Conservation (phyloP, 2,329 filamentous ascomycete species). For the Penicillium sp. region DNA sequence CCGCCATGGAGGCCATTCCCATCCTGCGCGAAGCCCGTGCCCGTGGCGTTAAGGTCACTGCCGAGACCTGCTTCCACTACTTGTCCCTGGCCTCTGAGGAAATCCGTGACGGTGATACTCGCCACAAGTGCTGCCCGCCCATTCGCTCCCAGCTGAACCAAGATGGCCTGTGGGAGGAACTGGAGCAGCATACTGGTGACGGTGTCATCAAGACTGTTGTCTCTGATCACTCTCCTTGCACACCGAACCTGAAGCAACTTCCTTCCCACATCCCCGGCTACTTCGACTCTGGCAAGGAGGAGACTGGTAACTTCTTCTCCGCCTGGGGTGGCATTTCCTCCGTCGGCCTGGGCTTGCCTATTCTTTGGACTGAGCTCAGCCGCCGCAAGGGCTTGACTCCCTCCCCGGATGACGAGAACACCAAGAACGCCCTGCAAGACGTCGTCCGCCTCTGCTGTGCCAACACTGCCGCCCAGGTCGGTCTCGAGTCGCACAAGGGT, state of each 20-base stretch:
- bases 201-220: slow-evolving; percentile 91
- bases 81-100: slow-evolving; percentile 81
- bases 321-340: slow-evolving; percentile 97
- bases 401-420: slow-evolving; percentile 42
- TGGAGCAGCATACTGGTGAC: slow-evolving; percentile 62
- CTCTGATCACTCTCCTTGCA: slow-evolving; percentile 95
- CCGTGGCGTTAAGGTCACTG: slow-evolving; percentile 80
- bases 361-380: slow-evolving; percentile 79
- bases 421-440: slow-evolving; percentile 67
- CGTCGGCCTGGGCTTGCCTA: slow-evolving; percentile 88
- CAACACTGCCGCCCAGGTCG: slow-evolving; percentile 88
- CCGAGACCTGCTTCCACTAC: slow-evolving; percentile 96
- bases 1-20: slow-evolving; percentile 85
- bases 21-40: slow-evolving; percentile 74
- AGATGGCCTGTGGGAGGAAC: slow-evolving; percentile 83
- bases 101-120: slow-evolving; percentile 81
- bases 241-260: slow-evolving; percentile 88
- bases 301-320: slow-evolving; percentile 83
- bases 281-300: slow-evolving; percentile 38
- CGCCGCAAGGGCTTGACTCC: slow-evolving; percentile 58
- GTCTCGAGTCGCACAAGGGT: slow-evolving; percentile 80
- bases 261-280: slow-evolving; percentile 68
- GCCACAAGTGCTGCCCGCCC: slow-evolving; percentile 94
- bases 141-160: slow-evolving; percentile 83
- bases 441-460: slow-evolving; percentile 83